Conservation (phyloP, 2,329 filamentous ascomycete species). For the Lachnum nothofagi region DNA sequence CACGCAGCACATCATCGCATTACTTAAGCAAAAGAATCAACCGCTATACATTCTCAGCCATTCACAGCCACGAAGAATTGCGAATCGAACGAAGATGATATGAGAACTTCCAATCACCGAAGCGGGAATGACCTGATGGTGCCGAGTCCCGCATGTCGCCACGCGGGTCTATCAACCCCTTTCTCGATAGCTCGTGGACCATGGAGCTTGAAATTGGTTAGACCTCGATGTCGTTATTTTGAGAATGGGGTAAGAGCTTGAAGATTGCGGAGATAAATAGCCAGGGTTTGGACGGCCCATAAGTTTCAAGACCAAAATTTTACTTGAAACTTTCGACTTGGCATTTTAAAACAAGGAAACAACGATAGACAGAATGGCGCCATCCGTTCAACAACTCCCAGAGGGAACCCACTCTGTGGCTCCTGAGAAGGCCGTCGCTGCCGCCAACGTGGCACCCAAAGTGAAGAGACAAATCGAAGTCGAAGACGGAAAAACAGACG, state of each 20-base stretch:
- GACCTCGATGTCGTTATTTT: neutral
- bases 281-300: too few relatives aligned
- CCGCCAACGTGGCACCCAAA: slow-evolving; percentile 6
- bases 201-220: neutral
- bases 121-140: neutral
- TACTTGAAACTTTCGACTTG: neutral
- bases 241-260: neutral
- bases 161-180: neutral
- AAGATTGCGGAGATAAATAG: neutral
- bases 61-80: too few relatives aligned
- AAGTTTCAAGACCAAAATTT: neutral
- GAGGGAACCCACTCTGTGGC: slow-evolving; percentile 4
- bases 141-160: neutral
- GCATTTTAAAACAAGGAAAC: neutral
- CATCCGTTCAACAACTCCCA: slow-evolving; percentile 15
- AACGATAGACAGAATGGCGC: slow-evolving; percentile 11
- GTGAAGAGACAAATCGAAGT: slow-evolving; percentile 21
- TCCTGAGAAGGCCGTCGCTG: slow-evolving; percentile 3
- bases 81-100: too few relatives aligned
- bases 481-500: slow-evolving; percentile 21
- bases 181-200: too few relatives aligned
- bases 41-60: too few relatives aligned
- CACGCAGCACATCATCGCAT: slow-evolving; percentile 2
- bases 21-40: slow-evolving; percentile 3
- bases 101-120: neutral